A percentile compares a stretch with the other conserved stretches of the same genome.
These are phyloP conservation scores for Lentinula novae-zelandiae DNA, from an alignment of 1,284 basidiomycete genomes.

Conservation along the genomic window DNA sequence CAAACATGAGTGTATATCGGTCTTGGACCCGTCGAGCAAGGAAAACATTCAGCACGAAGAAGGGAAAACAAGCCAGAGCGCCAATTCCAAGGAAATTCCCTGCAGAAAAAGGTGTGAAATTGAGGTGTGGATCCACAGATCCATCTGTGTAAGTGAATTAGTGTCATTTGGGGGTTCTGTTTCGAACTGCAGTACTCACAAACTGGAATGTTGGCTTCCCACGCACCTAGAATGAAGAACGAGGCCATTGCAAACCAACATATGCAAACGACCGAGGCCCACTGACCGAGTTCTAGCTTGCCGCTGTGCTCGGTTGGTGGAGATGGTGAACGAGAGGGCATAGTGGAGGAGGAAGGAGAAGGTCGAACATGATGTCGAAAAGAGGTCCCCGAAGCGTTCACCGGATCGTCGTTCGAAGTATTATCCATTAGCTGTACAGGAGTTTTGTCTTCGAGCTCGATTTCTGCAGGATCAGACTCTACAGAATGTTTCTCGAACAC, in stretches of 20 bases:
- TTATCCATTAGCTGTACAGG: conserved; percentile 1
- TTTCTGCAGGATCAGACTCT: conserved; percentile 10
- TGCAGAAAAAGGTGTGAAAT: conserved; percentile 59
- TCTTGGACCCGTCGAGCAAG: conserved; percentile 58
- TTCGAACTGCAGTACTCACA: conserved; percentile 25
- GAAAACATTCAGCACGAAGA: conserved; percentile 59
- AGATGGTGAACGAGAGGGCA: neutral
- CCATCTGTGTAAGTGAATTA: conserved; percentile 21
- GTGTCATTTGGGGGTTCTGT: neutral
- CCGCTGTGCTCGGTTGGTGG: neutral
- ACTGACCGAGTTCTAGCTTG: conserved; percentile 23
- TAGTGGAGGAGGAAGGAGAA: neutral
- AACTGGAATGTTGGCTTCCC: conserved; percentile 71
- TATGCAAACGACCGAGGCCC: conserved; percentile 61
- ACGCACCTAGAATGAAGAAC: conserved; percentile 70
- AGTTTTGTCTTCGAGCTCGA: neutral
- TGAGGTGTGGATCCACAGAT: conserved; percentile 36
- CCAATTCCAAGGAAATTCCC: conserved; percentile 73
- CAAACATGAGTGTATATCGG: conserved; percentile 53
- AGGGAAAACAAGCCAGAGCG: conserved; percentile 58
- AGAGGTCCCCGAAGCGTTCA: neutral
- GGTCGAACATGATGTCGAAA: neutral
- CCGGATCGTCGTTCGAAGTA: neutral
- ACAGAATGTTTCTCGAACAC: conserved; percentile 23
- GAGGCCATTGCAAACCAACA: conserved; percentile 72